Evolutionary conservation across 345 rosid genomes (phyloP).

Genomic region (Psidium guajava): DNA sequence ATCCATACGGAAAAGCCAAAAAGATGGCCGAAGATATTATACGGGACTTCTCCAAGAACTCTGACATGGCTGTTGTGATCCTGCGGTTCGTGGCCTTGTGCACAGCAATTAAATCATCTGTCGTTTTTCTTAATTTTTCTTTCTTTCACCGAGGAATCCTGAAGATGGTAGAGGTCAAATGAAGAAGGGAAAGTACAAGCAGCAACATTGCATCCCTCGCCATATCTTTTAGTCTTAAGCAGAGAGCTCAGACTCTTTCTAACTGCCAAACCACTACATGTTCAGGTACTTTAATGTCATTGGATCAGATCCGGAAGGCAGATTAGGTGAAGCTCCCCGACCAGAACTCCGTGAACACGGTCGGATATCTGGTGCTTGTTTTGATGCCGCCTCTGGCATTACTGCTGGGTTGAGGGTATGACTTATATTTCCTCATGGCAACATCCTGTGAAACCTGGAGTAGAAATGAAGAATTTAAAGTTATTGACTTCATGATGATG

Average conservation of each 20-base stretch:
- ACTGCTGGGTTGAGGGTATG: slow-evolving; percentile 58
- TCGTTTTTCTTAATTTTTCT: not conserved
- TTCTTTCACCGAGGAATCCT: not conserved
- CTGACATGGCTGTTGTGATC: slow-evolving; percentile 90
- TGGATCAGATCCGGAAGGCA: slow-evolving; percentile 94
- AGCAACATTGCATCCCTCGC: not conserved
- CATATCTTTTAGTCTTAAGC: not conserved
- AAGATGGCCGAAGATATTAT: slow-evolving; percentile 98
- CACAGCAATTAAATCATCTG: not conserved
- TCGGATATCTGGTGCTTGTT: slow-evolving; percentile 93
- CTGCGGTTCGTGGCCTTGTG: slow-evolving; percentile 37
- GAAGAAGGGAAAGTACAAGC: not conserved
- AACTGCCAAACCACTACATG: not conserved
- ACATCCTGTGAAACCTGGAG: not conserved
- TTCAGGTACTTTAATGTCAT: slow-evolving; percentile 94
- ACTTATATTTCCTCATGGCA: slow-evolving; percentile 2
- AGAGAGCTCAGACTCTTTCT: not conserved
- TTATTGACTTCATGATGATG: not conserved
- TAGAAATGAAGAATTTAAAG: not conserved
- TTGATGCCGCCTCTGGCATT: slow-evolving; percentile 96
- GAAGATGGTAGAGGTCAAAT: not conserved
- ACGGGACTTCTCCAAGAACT: slow-evolving; percentile 75
- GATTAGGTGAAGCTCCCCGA: slow-evolving; percentile 93
- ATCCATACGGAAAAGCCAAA: slow-evolving; percentile 98
- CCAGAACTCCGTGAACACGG: slow-evolving; percentile 97